Percentiles rank a stretch among this genome's conserved stretches.
phyloP scores from a whole-genome alignment of 805 yeast genomes.

The Barnettozyma wickerhamii region DNA sequence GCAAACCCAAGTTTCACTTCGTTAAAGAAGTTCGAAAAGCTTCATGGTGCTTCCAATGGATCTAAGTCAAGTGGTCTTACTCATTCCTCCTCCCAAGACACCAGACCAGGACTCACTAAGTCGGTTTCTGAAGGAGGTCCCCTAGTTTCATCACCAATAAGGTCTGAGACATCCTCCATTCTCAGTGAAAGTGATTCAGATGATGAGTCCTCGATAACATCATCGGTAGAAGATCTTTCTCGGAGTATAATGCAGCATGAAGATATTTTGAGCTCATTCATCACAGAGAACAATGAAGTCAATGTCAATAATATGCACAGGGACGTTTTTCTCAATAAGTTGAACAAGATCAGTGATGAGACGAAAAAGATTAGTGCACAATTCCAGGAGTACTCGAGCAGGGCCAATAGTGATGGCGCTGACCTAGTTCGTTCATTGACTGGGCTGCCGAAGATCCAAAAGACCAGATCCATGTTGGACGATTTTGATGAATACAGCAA shows the following conservation, averaged over 20 bases:
- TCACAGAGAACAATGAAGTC: conserved; percentile 4
- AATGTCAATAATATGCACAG: not conserved
- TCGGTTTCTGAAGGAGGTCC: no score
- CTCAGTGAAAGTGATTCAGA: conserved; percentile 8
- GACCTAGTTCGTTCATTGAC: conserved; percentile 38
- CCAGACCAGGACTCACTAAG: no score
- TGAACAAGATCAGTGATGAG: conserved; percentile 22
- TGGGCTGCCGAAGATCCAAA: conserved; percentile 27
- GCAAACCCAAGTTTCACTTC: conserved; percentile 11
- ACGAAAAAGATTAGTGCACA: conserved; percentile 18
- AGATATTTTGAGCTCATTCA: conserved; percentile 4
- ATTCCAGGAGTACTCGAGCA: conserved; percentile 29
- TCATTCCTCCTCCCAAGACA: no score
- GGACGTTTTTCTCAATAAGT: conserved; percentile 7
- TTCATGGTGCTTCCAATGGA: not conserved
- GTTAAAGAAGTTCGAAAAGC: conserved; percentile 4
- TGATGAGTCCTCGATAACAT: conserved; percentile 4
- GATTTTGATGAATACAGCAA: conserved; percentile 13
- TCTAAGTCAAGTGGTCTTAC: not conserved
- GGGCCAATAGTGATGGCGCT: conserved; percentile 31
- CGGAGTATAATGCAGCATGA: conserved; percentile 9
- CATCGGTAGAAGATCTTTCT: conserved; percentile 9
- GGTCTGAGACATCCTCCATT: conserved; percentile 1
- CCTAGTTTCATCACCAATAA: conserved; percentile 1
- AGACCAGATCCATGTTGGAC: conserved; percentile 25